These are phyloP conservation scores for Globisporangium spinosum DNA, from an alignment of 352 stramenopile species.

Conservation along the genomic window DNA sequence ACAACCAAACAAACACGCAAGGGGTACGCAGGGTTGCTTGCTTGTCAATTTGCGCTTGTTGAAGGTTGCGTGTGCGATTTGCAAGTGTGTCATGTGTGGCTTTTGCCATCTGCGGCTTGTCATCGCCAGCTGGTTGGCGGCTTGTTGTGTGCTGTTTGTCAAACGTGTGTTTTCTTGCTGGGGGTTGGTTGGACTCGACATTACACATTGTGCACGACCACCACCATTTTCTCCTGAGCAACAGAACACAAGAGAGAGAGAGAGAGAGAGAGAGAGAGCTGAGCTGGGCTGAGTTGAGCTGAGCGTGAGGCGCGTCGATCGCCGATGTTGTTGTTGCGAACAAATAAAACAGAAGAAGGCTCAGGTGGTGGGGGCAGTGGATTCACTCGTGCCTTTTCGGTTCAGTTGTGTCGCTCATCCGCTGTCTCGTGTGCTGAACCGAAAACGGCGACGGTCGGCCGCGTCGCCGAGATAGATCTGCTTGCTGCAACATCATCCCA, in stretches of 20 bases:
- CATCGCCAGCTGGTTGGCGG: neutral
- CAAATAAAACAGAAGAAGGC: neutral
- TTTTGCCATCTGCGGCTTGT: neutral
- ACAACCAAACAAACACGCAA: neutral
- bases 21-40: neutral
- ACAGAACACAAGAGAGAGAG: neutral
- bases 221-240: neutral
- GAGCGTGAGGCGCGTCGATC: neutral
- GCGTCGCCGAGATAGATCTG: neutral
- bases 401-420: neutral
- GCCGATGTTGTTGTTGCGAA: constrained; percentile 5
- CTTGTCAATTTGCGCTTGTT: neutral
- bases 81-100: neutral
- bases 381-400: neutral
- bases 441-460: neutral
- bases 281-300: too few relatives aligned
- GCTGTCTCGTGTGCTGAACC: neutral
- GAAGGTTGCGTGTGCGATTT: neutral
- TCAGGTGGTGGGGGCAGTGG: neutral
- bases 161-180: neutral
- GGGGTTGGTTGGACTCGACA: neutral
- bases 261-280: neutral
- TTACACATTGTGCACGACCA: constrained; percentile 4
- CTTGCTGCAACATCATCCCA: neutral
- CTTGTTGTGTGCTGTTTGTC: neutral